A percentile compares a stretch with the other conserved stretches of the same genome.
phyloP scores from a whole-genome alignment of 208 protist species.

The Tritrichomonas foetus region DNA sequence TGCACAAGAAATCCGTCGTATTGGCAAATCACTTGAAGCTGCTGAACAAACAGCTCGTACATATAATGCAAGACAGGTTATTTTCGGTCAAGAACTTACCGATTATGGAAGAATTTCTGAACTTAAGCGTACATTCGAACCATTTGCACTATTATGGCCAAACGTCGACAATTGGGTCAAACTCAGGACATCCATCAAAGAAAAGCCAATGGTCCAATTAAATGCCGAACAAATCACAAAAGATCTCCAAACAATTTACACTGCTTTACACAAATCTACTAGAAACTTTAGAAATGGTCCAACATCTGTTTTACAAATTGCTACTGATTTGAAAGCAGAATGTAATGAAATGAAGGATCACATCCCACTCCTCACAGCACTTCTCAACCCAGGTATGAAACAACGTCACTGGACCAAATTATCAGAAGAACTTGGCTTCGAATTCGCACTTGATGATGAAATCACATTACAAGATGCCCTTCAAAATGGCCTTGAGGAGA shows the following conservation, averaged over 20 bases:
- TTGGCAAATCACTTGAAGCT: neutral
- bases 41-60: neutral
- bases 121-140: conserved; percentile 40
- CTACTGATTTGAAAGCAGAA: conserved; percentile 48
- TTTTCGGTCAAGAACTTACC: conserved; percentile 46
- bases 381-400: conserved; percentile 73
- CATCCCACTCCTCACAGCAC: conserved; percentile 79
- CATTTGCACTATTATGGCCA: conserved; percentile 45
- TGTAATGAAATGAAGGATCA: conserved; percentile 86
- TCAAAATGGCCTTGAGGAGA: conserved; percentile 70
- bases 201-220: conserved; percentile 41
- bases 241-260: conserved; percentile 41
- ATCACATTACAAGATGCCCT: conserved; percentile 73
- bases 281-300: conserved; percentile 26
- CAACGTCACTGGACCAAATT: conserved; percentile 68
- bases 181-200: neutral
- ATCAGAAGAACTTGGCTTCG: conserved; percentile 72
- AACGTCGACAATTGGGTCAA: conserved; percentile 39
- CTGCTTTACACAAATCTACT: neutral
- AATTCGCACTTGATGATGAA: conserved; percentile 49
- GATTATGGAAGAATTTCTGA: conserved; percentile 45
- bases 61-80: conserved; percentile 41
- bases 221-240: conserved; percentile 47
- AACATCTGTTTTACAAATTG: neutral
- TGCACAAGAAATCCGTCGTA: neutral